Conservation (phyloP, 176 grass and related monocot genomes). For the Cymbopogon citratus region DNA sequence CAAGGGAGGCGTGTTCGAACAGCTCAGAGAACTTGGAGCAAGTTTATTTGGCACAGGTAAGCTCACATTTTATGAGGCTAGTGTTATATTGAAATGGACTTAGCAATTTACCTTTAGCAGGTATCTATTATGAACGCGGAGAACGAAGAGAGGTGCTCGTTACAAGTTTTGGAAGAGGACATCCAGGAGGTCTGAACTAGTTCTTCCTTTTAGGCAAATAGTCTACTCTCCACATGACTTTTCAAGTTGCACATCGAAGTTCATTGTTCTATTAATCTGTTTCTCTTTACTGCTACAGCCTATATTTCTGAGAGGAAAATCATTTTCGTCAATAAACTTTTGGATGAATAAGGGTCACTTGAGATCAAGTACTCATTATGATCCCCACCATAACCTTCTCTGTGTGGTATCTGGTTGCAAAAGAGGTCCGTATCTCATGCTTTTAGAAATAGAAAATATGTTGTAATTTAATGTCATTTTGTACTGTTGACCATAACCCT, state of each 20-base stretch:
- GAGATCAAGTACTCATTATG: constrained; percentile 94
- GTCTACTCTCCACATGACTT: constrained; percentile 6
- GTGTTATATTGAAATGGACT: not conserved
- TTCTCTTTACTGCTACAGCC: constrained; percentile 48
- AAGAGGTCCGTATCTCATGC: constrained; percentile 50
- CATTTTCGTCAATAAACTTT: constrained; percentile 79
- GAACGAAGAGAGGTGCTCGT: constrained; percentile 45
- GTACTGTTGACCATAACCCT: not conserved
- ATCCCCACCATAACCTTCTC: constrained; percentile 95
- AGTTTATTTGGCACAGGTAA: constrained; percentile 86
- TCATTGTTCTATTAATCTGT: not conserved
- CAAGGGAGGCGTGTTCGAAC: constrained; percentile 27
- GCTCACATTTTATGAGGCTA: not conserved
- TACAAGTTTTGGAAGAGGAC: constrained; percentile 61
- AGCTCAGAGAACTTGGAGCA: constrained; percentile 40
- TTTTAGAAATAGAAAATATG: not conserved
- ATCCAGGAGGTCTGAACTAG: constrained; percentile 53
- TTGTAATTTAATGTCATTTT: constrained; percentile 1
- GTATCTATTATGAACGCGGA: constrained; percentile 70
- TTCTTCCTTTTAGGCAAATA: constrained; percentile 18
- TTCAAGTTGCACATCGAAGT: constrained; percentile 17
- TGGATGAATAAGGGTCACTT: constrained; percentile 88
- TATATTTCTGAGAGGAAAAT: constrained; percentile 55
- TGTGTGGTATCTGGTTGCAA: constrained; percentile 83
- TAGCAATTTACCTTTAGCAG: constrained; percentile 31